Evolutionary conservation across 179 eudicot species (phyloP).

Genomic region (Beta corolliflora): DNA sequence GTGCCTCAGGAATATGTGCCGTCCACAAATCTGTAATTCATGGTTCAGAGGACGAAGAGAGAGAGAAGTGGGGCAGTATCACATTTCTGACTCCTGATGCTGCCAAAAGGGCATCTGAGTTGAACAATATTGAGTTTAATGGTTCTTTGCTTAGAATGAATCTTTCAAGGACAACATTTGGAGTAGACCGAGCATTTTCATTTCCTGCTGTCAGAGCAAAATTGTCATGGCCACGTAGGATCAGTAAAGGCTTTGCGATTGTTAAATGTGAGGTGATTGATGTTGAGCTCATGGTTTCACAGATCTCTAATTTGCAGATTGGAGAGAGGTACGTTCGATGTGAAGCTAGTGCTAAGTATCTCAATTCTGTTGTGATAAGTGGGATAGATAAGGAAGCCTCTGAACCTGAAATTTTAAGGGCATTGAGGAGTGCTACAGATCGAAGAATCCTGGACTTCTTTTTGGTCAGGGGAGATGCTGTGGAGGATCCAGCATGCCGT

Average conservation of each 20-base stretch:
- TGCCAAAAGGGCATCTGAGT: slow-evolving; percentile 57
- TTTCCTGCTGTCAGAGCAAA: slow-evolving; percentile 68
- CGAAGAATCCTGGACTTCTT: slow-evolving; percentile 54
- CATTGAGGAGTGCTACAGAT: slow-evolving; percentile 52
- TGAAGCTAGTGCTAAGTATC: slow-evolving; percentile 38
- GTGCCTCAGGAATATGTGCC: slow-evolving; percentile 55
- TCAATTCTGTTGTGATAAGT: slow-evolving; percentile 48
- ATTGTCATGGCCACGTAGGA: slow-evolving; percentile 86
- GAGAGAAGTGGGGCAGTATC: slow-evolving; percentile 78
- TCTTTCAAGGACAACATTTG: slow-evolving; percentile 52
- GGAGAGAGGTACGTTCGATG: slow-evolving; percentile 51
- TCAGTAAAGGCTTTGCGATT: slow-evolving; percentile 67
- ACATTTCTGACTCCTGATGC: slow-evolving; percentile 87
- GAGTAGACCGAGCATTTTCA: slow-evolving; percentile 55
- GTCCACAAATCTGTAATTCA: slow-evolving; percentile 48
- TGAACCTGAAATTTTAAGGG: slow-evolving; percentile 60
- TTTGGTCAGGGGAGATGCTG: slow-evolving; percentile 61
- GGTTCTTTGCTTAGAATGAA: slow-evolving; percentile 50
- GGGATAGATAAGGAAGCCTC: slow-evolving; percentile 65
- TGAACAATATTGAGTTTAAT: slow-evolving; percentile 39
- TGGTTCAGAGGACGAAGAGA: slow-evolving; percentile 50
- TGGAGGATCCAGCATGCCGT: slow-evolving; percentile 52
- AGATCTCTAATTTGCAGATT: slow-evolving; percentile 52
- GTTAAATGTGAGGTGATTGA: slow-evolving; percentile 59
- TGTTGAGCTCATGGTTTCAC: slow-evolving; percentile 42